A percentile compares a stretch with the other conserved stretches of the same genome.
Conservation (phyloP, 106 monocot species). For the Allium sativum region DNA sequence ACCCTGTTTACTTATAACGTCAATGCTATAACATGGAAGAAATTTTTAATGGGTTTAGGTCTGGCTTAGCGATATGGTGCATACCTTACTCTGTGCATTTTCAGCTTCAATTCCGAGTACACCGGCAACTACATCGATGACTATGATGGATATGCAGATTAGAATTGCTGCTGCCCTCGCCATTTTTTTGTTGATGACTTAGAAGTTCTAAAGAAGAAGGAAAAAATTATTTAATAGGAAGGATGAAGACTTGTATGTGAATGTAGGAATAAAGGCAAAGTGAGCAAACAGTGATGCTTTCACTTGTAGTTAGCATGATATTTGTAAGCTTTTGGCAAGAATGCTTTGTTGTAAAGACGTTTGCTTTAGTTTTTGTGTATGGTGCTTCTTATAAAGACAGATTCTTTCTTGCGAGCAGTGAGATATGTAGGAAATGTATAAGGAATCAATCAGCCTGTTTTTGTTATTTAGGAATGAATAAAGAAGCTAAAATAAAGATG, state of each 20-base stretch:
- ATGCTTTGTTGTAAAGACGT: conserved; percentile 2
- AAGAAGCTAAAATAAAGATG: too few relatives aligned
- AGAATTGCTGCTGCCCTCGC: conserved; percentile 21
- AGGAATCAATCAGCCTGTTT: too few relatives aligned
- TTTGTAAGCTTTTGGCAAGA: conserved; percentile 4
- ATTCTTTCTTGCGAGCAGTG: conserved; percentile 8
- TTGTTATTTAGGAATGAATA: too few relatives aligned
- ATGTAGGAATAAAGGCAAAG: conserved; percentile 15
- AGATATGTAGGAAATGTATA: neutral
- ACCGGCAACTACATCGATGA: conserved; percentile 57
- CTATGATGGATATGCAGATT: conserved; percentile 59
- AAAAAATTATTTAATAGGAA: neutral
- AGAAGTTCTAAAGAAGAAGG: neutral
- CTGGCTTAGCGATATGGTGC: too few relatives aligned
- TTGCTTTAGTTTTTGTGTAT: neutral
- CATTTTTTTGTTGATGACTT: conserved; percentile 17
- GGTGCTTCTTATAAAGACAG: neutral
- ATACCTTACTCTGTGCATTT: conserved; percentile 57
- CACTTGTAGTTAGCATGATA: neutral
- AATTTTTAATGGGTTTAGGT: neutral
- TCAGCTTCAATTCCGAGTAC: conserved; percentile 75
- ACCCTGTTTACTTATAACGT: conserved; percentile 24
- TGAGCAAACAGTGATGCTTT: neutral
- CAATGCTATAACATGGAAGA: neutral
- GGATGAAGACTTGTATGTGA: conserved; percentile 4